A percentile compares a stretch with the other conserved stretches of the same genome.
phyloP scores from a whole-genome alignment of 1,284 basidiomycete genomes.

The Rhodofomes roseus region DNA sequence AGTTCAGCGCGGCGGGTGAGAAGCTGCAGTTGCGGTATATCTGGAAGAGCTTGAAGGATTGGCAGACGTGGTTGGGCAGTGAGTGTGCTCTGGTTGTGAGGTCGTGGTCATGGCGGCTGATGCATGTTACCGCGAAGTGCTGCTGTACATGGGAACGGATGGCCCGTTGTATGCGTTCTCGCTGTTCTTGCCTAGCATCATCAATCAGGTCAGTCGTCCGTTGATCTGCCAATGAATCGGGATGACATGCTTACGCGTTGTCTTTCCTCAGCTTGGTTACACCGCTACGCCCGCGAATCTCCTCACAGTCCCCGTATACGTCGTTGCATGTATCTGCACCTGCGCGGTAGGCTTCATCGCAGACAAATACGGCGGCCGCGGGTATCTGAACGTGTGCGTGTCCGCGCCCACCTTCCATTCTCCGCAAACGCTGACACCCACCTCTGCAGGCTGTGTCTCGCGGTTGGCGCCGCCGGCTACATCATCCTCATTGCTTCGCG shows the following conservation, averaged over 20 bases:
- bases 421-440: conserved; percentile 22
- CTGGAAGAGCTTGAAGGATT: conserved; percentile 56
- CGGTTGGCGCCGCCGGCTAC: conserved; percentile 48
- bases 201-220: conserved; percentile 47
- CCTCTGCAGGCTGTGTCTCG: conserved; percentile 30
- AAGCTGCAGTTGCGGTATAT: conserved; percentile 59
- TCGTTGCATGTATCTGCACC: conserved; percentile 61
- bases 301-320: conserved; percentile 67
- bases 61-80: conserved; percentile 75
- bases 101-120: not conserved
- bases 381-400: conserved; percentile 59
- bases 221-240: not conserved
- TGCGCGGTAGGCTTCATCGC: conserved; percentile 60
- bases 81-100: conserved; percentile 9
- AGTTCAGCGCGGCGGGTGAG: conserved; percentile 73
- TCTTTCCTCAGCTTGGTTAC: conserved; percentile 47
- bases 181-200: conserved; percentile 71
- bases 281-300: conserved; percentile 71
- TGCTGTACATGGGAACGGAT: conserved; percentile 53
- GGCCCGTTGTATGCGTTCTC: conserved; percentile 72
- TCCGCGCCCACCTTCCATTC: not conserved
- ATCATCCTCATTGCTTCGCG: conserved; percentile 63
- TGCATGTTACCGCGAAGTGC: conserved; percentile 42
- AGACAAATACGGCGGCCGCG: conserved; percentile 56
- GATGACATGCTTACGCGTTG: conserved; percentile 20